Evolutionary conservation across 805 yeast species (phyloP), one percentile per base, ranked within the genome.

Genomic region (Lachancea lanzarotensis): DNA sequence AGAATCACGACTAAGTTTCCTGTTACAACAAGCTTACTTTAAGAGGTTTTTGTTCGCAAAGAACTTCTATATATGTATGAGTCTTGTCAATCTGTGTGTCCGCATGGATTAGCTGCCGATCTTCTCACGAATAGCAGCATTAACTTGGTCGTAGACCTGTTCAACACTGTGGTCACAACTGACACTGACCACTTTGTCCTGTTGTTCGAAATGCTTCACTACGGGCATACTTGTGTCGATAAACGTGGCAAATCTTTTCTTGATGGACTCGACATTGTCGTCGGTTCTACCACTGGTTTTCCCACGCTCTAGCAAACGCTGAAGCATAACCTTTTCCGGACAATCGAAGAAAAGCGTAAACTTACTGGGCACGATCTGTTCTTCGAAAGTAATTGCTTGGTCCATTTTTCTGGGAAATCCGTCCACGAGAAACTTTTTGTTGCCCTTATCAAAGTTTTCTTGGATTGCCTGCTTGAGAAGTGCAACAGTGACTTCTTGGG

Each of bases 341-440:
- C 95, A 85, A 52, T 84, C 89, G 58, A 85, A 85, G 66, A 82
- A 85, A 35, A 85, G 69, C 1, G 85, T 79, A 66, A 83, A 77
- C 20, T 79, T 71, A 50, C 86, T 82, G 64, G 74, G 82, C 57
- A 80, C 93, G 55, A 81, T 73, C 60, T 78, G 71, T 33, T 84
- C 79, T 68, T 91, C 98, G 63, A 91, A 91, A n/a, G 91, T 84
- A 34, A 84, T 48, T 0, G 98, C 98, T 71, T 91, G 98, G 67
- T 93, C 98, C 97, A 93, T 91, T 64, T 90, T 88, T 63, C 98
- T 78, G 40, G 98, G 98, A 76, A 93, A 91, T 0, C 98, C 98
- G 64, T 91, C 98, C 43, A 91, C 81, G 56, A 91, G 70, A 64
- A 90, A 91, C 54, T 79, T 79, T 12, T 53, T 56, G 19, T 67